A percentile compares a stretch with the other conserved stretches of the same genome.
phyloP scores from a whole-genome alignment of 805 yeast genomes.

The Middelhovenomyces tepae region DNA sequence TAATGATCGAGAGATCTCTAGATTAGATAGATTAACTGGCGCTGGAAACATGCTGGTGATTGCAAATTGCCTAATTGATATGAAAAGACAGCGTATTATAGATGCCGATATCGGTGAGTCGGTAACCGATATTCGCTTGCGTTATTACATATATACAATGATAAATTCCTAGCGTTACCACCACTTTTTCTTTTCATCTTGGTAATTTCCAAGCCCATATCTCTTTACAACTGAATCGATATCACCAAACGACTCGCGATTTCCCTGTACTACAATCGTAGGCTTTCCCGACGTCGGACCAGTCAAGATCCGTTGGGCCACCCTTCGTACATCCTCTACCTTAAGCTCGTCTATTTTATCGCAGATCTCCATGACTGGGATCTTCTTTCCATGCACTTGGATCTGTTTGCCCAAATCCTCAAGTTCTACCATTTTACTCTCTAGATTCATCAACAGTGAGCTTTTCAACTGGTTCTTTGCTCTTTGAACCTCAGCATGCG shows the following conservation, averaged over 20 bases:
- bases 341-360: constrained; percentile 60
- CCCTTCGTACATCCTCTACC: constrained; percentile 56
- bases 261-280: constrained; percentile 86
- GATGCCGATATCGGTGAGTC: too few relatives aligned
- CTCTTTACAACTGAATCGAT: constrained; percentile 52
- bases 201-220: constrained; percentile 61
- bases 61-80: too few relatives aligned
- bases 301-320: constrained; percentile 67
- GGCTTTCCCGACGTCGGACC: constrained; percentile 60
- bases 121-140: too few relatives aligned
- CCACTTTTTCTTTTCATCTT: constrained; percentile 29
- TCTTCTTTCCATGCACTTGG: constrained; percentile 68
- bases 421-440: constrained; percentile 83
- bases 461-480: constrained; percentile 90
- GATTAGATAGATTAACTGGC: too few relatives aligned
- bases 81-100: too few relatives aligned
- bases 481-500: constrained; percentile 65
- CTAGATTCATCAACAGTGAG: constrained; percentile 84
- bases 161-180: neutral
- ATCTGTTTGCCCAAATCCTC: constrained; percentile 96
- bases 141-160: too few relatives aligned
- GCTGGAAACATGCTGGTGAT: too few relatives aligned
- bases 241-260: constrained; percentile 79
- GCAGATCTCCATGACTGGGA: constrained; percentile 77
- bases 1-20: too few relatives aligned